Conservation (phyloP, 208 protist species). For the Leishmania guyanensis region DNA sequence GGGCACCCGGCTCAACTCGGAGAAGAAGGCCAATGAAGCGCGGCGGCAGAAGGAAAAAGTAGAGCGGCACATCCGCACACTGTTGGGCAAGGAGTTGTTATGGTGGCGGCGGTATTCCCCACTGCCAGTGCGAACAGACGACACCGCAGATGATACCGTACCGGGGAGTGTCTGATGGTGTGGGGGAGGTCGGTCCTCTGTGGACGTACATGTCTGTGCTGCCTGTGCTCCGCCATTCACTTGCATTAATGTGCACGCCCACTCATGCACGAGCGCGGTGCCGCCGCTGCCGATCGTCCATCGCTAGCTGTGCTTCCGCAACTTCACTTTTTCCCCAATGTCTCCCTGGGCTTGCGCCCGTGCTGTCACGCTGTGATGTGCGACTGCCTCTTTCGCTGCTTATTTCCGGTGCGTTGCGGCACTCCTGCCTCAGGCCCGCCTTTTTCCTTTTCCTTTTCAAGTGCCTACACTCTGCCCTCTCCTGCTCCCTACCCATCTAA, state of each 20-base stretch:
- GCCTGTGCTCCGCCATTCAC: neutral
- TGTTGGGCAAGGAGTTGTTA: constrained; percentile 42
- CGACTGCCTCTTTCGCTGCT: neutral
- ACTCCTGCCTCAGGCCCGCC: neutral
- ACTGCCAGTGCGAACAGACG: constrained; percentile 41
- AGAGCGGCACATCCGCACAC: constrained; percentile 22
- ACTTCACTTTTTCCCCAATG: neutral
- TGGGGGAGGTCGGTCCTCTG: neutral
- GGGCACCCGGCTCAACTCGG: neutral
- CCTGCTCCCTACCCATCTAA: too few species aligned
- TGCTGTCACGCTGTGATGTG: neutral
- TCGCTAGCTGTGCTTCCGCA: neutral
- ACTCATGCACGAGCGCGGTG: neutral
- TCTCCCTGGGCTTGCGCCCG: neutral
- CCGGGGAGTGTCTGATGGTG: constrained; percentile 2
- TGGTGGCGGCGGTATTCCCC: constrained; percentile 47
- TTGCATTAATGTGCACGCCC: neutral
- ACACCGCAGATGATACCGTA: constrained; percentile 33
- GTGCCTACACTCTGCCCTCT: too few species aligned
- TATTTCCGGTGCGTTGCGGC: neutral
- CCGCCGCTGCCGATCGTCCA: neutral
- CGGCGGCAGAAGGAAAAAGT: constrained; percentile 21
- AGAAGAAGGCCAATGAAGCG: constrained; percentile 21
- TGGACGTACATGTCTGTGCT: neutral
- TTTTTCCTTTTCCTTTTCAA: too few species aligned